Evolutionary conservation across 169 alveolate genomes (phyloP), one percentile per base, ranked within the genome.

Genomic region (Plasmodium vivax): DNA sequence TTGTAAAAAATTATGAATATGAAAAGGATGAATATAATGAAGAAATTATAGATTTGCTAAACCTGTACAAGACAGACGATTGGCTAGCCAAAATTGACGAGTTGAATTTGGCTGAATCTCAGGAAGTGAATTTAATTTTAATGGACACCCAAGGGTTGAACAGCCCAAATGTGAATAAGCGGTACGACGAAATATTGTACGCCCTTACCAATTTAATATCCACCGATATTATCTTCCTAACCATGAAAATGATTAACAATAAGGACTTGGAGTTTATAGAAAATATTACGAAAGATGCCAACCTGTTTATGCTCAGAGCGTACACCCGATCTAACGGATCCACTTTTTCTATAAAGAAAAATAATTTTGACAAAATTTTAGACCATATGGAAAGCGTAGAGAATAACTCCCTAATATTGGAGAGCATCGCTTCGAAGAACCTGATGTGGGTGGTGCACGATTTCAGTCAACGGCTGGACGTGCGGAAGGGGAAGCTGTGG

Each of bases 111-210:
- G 47, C 80, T 30, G 92, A 82, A 30, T 72, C 82, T 0, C 92
- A 93, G 23, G 94, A 82, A 82, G 97, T 96, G 0, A 96, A 96
- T 80, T 91, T 96, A n/a, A 92, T 96, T n/a, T 58, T 96, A 47
- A 51, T 96, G 91, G 98, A 96, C 45, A 94, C 96, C 32, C 97
- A 95, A 74, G 98, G 98, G 10, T 96, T 96, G 82, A 96, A 95
- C 71, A 92, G 97, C 43, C 95, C 95, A 9, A 94, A 95, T 72
- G 96, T 95, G 45, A 92, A 93, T 47, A 93, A 84, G 62, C 68
- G 96, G 51, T 96, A 95, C 84, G 98, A 96, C 68, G 98, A 96
- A 84, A 96, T 96, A 16, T 83, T 96, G 19, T 96, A 95, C 85
- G 95, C 98, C 3, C 73, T 96, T 56, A 95, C 96, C 2, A 92